Base-by-base conservation (phyloP, 306 rosid species). In the Neltuma alba region DNA sequence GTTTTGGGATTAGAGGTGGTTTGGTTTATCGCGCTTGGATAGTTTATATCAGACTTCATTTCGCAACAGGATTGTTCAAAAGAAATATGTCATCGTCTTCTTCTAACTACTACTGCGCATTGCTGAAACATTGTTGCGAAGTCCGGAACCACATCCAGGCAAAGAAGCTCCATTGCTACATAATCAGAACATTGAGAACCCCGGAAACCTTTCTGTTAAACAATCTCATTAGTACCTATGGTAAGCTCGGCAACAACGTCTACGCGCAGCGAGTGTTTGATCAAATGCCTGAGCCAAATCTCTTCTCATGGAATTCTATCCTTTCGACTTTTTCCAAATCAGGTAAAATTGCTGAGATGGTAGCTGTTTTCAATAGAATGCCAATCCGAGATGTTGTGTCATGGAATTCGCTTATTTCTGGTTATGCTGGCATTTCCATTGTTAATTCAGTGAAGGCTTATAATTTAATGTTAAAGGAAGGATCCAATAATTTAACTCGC, bases 161-260 rank as follows among this genome's bases (percentile, higher is more conserved):
- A 6, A 91, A 86, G 85, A 92, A 78, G 85, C 89, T 94, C 77
- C 98, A 94, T 20, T 88, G 89, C 84, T 86, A 66, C 72, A 84
- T 92, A 9, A 27, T 89, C 82, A 89, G 85, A 78, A 76, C 89
- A 85, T 13, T 91, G 10, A 55, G 47, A 3, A 40, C 73, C 72
- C 91, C 92, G 0, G 97, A 92, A 83, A 91, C 89, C 16, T 89
- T 92, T 66, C 88, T 94, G 48, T 80, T 72, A 28, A 94, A 94
- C 79, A 92, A 89, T 40, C 83, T 94, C 55, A 44, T 91, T 2
- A 70, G 62, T 34, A 0, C 92, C 1, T 92, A 94, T 75, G 88
- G 85, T 0, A 94, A 84, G 48, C 79, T 89, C 12, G 85, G 90
- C 23, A 78, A 81, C 71, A 64, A 87, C 18, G 37, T 6, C 1